Evolutionary conservation across 2,329 filamentous ascomycete species (phyloP), one percentile per base, ranked within the genome.

Genomic region (Helotiales sp.): DNA sequence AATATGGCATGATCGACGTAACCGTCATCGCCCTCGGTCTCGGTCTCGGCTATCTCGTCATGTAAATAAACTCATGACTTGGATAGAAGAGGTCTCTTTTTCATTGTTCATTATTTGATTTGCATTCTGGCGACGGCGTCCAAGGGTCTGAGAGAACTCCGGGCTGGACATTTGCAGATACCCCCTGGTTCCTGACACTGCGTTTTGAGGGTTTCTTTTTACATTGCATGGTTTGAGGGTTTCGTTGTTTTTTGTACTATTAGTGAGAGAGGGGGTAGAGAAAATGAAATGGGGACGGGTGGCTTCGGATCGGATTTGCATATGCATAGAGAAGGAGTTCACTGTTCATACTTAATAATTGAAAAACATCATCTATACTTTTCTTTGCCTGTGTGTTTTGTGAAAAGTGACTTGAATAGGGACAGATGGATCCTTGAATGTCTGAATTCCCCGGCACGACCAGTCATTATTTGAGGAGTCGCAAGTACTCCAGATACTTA

Each of bases 11-110:
- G 22, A 27, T 70, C 9, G 69, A 71, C 47, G 13, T 66, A 9
- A 60, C 53, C 1, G 67, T 72, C 12, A 67, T 70, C 51, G 66
- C 44, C 6, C 48, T 72, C 13, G 70, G 70, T 51, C 66, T 71
- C 13, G 69, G 65, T 22, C 59, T 71, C 15, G 69, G 68, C 29
- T 70, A 68, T 59, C 57, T 70, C n/a, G 63, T 70, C 57, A 70
- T 71, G 69, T 71, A 67, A 69, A 25, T 40, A 19, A 8, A 40
- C 36, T n/a, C n/a, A 8, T 22, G n/a, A 44, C 40, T 44, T 13
- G 40, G 29, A 17, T 7, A n/a, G 44, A 44, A 44, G 19, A 10
- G 10, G 19, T 44, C 19, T 44, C 22, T 44, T 15, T 44, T 44
- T 8, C n/a, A 53, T 27, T 55, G n/a, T n/a, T n/a, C n/a, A n/a